Percentiles rank a stretch among this genome's conserved stretches.
Evolutionary conservation across 192 early-diverging fungal species (phyloP).

Genomic region (Umbelopsis isabellina): DNA sequence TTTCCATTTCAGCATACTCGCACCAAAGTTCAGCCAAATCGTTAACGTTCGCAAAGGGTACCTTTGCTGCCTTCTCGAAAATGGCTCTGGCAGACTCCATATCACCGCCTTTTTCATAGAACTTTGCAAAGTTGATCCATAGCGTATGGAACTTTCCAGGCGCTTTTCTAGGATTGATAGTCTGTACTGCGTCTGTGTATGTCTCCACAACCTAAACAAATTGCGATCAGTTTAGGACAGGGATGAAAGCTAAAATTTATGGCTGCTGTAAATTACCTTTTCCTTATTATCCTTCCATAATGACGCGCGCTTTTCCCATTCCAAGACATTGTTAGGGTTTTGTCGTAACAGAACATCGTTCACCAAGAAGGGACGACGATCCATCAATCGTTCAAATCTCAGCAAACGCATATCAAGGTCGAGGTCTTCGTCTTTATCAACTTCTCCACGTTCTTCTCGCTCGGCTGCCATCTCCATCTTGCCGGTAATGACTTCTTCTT

Average conservation of each 20-base stretch:
- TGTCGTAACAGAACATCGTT: conserved; percentile 92
- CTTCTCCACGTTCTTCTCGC: conserved; percentile 44
- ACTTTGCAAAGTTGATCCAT: conserved; percentile 86
- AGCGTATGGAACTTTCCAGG: conserved; percentile 78
- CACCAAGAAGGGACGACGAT: conserved; percentile 88
- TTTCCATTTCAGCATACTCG: conserved; percentile 90
- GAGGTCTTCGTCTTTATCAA: conserved; percentile 59
- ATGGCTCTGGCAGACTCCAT: conserved; percentile 71
- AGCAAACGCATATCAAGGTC: conserved; percentile 83
- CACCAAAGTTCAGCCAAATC: conserved; percentile 91
- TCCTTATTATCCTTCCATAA: conserved; percentile 63
- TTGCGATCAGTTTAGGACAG: neutral
- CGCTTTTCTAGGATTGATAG: conserved; percentile 78
- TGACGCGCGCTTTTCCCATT: conserved; percentile 88
- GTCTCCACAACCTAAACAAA: conserved; percentile 64
- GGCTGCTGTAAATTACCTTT: conserved; percentile 37
- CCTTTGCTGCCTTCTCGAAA: conserved; percentile 82
- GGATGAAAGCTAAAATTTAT: neutral
- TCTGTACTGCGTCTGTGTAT: conserved; percentile 71
- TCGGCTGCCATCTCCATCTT: conserved; percentile 73
- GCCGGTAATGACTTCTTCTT: conserved; percentile 75
- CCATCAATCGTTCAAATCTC: conserved; percentile 90
- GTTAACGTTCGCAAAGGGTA: conserved; percentile 78
- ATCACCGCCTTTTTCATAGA: conserved; percentile 67
- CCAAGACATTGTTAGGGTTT: conserved; percentile 86